Evolutionary conservation across 768 basidiomycete species (phyloP).

Genomic region (Suillus americanus): DNA sequence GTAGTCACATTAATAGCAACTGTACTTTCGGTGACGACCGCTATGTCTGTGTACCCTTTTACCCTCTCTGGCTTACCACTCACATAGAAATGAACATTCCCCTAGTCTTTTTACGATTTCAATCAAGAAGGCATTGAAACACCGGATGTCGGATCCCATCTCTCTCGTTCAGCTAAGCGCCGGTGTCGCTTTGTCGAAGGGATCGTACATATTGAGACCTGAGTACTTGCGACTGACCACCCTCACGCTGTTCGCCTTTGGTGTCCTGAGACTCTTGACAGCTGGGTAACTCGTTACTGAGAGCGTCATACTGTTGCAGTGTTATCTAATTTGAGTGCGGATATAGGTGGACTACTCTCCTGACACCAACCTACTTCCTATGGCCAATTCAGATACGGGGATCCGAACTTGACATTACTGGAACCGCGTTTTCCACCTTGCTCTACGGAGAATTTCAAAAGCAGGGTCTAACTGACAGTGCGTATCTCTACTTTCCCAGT

Average conservation of each 20-base stretch:
- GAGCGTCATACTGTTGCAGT: neutral
- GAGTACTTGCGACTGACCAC: constrained; percentile 1
- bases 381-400: neutral
- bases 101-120: neutral
- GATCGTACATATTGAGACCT: neutral
- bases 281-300: constrained; percentile 12
- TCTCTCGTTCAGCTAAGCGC: constrained; percentile 14
- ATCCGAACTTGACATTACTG: constrained; percentile 12
- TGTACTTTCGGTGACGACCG: neutral
- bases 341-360: constrained; percentile 15
- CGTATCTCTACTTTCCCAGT: neutral
- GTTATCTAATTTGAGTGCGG: neutral
- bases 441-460: constrained; percentile 2
- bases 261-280: constrained; percentile 13
- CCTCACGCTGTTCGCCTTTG: constrained; percentile 8
- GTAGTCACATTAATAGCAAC: constrained; percentile 10
- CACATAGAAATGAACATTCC: neutral
- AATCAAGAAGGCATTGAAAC: constrained; percentile 17
- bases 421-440: constrained; percentile 6
- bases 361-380: constrained; percentile 9
- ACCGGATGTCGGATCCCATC: constrained; percentile 14
- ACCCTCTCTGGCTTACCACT: neutral
- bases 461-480: constrained; percentile 8
- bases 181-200: constrained; percentile 10
- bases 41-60: neutral